Evolutionary conservation across 352 stramenopile genomes (phyloP), one percentile per base, ranked within the genome.

Genomic region (Phytophthora citricola): DNA sequence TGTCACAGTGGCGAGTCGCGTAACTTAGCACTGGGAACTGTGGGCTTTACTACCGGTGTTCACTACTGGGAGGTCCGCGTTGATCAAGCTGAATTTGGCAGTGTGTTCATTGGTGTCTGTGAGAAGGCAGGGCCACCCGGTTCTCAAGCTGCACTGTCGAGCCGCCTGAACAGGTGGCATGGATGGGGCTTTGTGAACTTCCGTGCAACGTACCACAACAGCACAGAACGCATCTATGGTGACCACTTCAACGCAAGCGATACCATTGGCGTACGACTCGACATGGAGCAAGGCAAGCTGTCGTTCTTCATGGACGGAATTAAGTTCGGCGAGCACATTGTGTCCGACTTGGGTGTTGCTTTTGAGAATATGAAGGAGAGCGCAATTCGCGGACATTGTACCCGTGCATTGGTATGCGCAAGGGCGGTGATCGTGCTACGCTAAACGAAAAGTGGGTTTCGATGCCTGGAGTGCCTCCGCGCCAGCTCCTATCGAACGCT

Each of bases 281-380:
- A 99, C 81, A 99, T 99, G 84, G 97, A 99, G 66, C 85, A 94
- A 71, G 98, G 98, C 34, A 97, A 97, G 48, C 70, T 99, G 41
- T 95, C 92, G 36, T 99, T 99, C 74, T 99, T 99, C 59, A 98
- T 98, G 83, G 98, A 99, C 71, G 97, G 97, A 17, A 95, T 99
- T 48, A 99, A 99, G 75, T 99, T 98, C 83, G 97, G 97, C n/a
- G 97, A 99, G 73, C 97, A 99, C 66, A 98, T 99, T 55, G 83
- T 99, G 31, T 98, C 96, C 50, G 97, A 99, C 75, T 81, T 99
- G 15, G 97, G 97, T 14, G 97, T 97, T 64, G 97, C 97, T 3
- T 99, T 99, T 71, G 94, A 99, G 54, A 97, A 97, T 45, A 85
- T 97, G 63, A 96, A 97, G 73, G 73, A 24, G 90, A 93, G 54